Base-by-base conservation (phyloP, 306 rosid genomes). In the Medicago lupulina region DNA sequence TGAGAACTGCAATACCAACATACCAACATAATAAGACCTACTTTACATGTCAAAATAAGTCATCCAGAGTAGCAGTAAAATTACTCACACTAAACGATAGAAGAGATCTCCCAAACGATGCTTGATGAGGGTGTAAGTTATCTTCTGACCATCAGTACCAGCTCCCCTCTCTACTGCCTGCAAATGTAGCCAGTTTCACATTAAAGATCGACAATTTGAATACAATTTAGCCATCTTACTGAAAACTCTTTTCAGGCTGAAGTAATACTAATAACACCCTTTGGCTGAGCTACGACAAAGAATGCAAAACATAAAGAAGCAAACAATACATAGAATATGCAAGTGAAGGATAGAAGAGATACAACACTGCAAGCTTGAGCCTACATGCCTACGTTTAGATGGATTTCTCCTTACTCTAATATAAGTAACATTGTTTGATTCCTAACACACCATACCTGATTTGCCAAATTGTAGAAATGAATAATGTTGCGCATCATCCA, bases 401-500 rank as follows among this genome's bases (percentile, higher is more conserved):
- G 34, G 16, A 70, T 2, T 41, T 53, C 31, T 62, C 61, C 6
- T 47, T 31, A 19, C 17, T 65, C 54, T 36, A 65, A 51, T n/a
- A 58, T 36, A 70, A 43, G 64, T 36, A 70, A 43, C 40, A 78
- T 21, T 57, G 62, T 43, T 34, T 57, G 74, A 70, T 66, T 76
- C 68, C 61, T 43, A 38, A 57, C 8, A 67, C 41, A 70, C 23
- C 39, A 73, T 76, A 92, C 99, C 98, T 96, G 99, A 84, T 96
- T 96, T 68, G 99, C 98, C 92, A 96, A 86, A 87, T 89, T 92
- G 85, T 49, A 96, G 92, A 89, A 96, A 88, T 96, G 99, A 73
- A 96, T 96, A 78, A 96, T 96, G 83, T 96, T 96, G 83, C 99
- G 97, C 99, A 96, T 96, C 99, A 96, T 88, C 99, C 99, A 96